A percentile compares a stretch with the other conserved stretches of the same genome.
These are phyloP conservation scores for Marasmius fiardii DNA, from an alignment of 1,284 basidiomycete genomes.

Conservation along the genomic window DNA sequence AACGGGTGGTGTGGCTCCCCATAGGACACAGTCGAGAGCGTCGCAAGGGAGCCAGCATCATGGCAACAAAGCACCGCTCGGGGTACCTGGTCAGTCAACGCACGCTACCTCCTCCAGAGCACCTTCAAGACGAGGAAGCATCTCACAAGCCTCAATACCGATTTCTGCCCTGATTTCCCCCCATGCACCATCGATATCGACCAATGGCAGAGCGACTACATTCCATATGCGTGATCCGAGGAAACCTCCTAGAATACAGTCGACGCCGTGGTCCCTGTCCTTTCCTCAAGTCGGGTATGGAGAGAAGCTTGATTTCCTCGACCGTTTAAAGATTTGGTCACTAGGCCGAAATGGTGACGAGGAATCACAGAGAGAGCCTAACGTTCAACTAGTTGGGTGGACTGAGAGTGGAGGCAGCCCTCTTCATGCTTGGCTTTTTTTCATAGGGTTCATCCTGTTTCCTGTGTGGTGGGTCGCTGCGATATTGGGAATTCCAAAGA, in stretches of 20 bases:
- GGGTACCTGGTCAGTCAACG: not conserved
- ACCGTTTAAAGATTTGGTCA: conserved; percentile 2
- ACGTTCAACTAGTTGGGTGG: conserved; percentile 34
- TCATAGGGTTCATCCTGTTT: conserved; percentile 68
- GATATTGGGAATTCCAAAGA: conserved; percentile 55
- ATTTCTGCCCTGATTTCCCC: conserved; percentile 72
- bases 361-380: conserved; percentile 17
- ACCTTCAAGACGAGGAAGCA: conserved; percentile 30
- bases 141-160: conserved; percentile 69
- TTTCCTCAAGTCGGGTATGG: conserved; percentile 26
- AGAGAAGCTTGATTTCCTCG: conserved; percentile 16
- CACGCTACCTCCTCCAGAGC: not conserved
- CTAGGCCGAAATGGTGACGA: not conserved
- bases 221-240: conserved; percentile 80
- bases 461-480: conserved; percentile 77
- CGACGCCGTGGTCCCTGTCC: conserved; percentile 59
- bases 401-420: conserved; percentile 62
- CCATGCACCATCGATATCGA: conserved; percentile 63
- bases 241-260: conserved; percentile 52
- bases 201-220: conserved; percentile 37
- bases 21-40: conserved; percentile 19
- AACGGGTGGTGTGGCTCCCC: conserved; percentile 12
- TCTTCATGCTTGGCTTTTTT: conserved; percentile 72
- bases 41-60: conserved; percentile 17
- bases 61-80: conserved; percentile 22